Evolutionary conservation across 2,329 filamentous ascomycete genomes (phyloP).

Genomic region (Dryadomyces sulphureus): DNA sequence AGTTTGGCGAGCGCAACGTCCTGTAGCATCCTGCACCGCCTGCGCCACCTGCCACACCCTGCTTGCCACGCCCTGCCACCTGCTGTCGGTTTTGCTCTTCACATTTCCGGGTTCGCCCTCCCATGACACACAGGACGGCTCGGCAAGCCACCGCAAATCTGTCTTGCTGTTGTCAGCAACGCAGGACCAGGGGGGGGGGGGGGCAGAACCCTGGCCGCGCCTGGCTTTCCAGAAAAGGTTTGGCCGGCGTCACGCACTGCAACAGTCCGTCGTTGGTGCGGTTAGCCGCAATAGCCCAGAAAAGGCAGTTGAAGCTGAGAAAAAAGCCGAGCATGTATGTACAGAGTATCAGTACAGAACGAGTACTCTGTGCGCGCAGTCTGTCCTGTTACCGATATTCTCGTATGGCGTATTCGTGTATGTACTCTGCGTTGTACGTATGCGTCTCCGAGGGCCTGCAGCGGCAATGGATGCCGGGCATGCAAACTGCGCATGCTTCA

Average conservation of each 20-base stretch:
- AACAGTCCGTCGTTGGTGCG: background rate
- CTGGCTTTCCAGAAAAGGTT: background rate
- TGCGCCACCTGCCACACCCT: too few species aligned
- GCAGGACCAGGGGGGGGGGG: background rate
- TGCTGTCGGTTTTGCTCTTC: too few species aligned
- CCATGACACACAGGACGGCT: constrained; percentile 1
- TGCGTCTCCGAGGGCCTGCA: background rate
- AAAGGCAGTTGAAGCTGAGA: background rate
- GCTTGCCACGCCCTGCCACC: too few species aligned
- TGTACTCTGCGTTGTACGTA: too few species aligned
- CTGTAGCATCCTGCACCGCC: background rate
- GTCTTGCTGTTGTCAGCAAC: background rate
- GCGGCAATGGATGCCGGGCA: background rate
- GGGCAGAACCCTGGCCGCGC: background rate
- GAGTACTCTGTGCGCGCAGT: too few species aligned
- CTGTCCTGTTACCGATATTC: too few species aligned
- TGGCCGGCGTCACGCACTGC: background rate
- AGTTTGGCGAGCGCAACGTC: too few species aligned
- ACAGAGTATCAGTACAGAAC: too few species aligned
- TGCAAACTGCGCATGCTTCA: background rate
- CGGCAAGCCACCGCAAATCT: constrained; percentile 1
- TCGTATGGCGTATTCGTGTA: too few species aligned
- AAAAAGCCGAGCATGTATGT: too few species aligned
- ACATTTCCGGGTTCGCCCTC: background rate
- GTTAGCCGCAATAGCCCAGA: background rate